Conservation (phyloP, 1,139 yeast species). For the Sugiyamaella sp. region DNA sequence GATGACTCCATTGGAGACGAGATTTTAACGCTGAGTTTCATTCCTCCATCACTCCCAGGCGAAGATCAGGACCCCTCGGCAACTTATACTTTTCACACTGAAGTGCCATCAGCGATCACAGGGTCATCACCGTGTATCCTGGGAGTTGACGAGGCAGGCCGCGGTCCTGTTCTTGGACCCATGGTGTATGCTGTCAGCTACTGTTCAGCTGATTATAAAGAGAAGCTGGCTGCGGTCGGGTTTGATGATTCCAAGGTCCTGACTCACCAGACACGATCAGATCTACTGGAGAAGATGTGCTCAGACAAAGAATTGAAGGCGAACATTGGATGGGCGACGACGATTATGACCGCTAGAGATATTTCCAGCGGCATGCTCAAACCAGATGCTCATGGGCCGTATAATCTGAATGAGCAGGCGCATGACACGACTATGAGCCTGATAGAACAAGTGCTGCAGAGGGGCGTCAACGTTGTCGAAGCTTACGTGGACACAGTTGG, state of each 20-base stretch:
- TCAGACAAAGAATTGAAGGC: slow-evolving; percentile 48
- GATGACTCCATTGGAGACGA: background rate
- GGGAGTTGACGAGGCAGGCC: slow-evolving; percentile 97
- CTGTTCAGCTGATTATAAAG: slow-evolving; percentile 59
- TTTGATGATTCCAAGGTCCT: slow-evolving; percentile 93
- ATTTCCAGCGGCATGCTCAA: slow-evolving; percentile 88
- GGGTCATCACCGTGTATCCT: slow-evolving; percentile 50
- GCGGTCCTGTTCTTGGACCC: slow-evolving; percentile 95
- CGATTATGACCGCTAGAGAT: slow-evolving; percentile 83
- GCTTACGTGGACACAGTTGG: slow-evolving; percentile 96
- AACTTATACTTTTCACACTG: slow-evolving; percentile 43
- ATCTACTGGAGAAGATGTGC: slow-evolving; percentile 63
- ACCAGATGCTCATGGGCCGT: slow-evolving; percentile 53
- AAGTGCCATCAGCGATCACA: slow-evolving; percentile 39
- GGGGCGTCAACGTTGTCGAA: slow-evolving; percentile 66
- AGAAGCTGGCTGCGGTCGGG: slow-evolving; percentile 63
- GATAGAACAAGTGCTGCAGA: slow-evolving; percentile 61
- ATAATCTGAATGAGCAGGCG: slow-evolving; percentile 92
- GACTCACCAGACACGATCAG: slow-evolving; percentile 69
- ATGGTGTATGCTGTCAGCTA: slow-evolving; percentile 95
- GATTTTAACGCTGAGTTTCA: background rate
- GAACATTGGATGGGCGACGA: slow-evolving; percentile 86
- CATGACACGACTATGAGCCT: slow-evolving; percentile 88
- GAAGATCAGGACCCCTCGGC: background rate
- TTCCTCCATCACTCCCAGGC: background rate